These are phyloP conservation scores for Persicaria tinctoria DNA, from an alignment of 148 eudicot genomes.

Conservation along the genomic window DNA sequence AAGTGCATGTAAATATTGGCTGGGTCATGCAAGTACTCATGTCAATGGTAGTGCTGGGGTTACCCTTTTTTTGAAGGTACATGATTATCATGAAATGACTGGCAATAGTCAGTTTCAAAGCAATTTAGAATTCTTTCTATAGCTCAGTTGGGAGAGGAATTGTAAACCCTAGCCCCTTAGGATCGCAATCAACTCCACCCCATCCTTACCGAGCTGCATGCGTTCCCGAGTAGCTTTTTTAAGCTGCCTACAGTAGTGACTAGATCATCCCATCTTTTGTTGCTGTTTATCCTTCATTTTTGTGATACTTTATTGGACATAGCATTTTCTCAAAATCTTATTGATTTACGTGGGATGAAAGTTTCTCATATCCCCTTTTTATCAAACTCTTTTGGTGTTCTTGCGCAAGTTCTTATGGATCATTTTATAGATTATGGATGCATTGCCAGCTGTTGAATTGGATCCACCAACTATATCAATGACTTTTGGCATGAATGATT, in stretches of 20 bases:
- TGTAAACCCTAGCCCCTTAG: no score
- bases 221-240: not conserved
- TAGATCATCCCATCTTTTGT: not conserved
- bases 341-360: not conserved
- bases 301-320: not conserved
- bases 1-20: not conserved
- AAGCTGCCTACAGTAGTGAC: not conserved
- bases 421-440: slow-evolving; percentile 50
- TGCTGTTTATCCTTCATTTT: not conserved
- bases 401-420: not conserved
- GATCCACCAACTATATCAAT: slow-evolving; percentile 99
- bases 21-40: no score
- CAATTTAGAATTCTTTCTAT: not conserved
- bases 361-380: slow-evolving; percentile 3
- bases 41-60: not conserved
- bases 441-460: slow-evolving; percentile 83
- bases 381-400: not conserved
- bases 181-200: no score
- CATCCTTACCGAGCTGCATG: not conserved
- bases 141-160: not conserved
- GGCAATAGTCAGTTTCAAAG: not conserved
- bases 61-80: not conserved
- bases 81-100: not conserved
- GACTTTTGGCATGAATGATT: slow-evolving; percentile 98
- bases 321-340: not conserved